Percentiles rank a stretch among this genome's conserved stretches.
Conservation (phyloP, 345 rosid species). For the Citrus australasica region DNA sequence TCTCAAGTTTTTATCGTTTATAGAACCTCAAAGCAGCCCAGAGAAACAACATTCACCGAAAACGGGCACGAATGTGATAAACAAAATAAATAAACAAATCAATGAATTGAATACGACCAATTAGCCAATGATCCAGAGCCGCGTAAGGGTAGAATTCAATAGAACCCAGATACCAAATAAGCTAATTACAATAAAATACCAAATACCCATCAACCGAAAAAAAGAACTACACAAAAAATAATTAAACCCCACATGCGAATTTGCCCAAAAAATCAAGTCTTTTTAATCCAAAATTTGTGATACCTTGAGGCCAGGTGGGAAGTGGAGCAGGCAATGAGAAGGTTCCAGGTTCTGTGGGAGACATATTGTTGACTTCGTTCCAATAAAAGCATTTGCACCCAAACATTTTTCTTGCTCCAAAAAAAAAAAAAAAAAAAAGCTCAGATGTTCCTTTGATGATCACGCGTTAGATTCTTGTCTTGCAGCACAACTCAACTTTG, state of each 20-base stretch:
- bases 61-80: not conserved
- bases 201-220: not conserved
- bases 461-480: not conserved
- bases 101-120: not conserved
- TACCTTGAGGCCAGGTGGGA: conserved; percentile 82
- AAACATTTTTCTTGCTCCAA: conserved; percentile 27
- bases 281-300: not conserved
- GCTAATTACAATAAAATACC: not conserved
- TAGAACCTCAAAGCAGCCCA: not conserved
- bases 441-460: not conserved
- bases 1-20: not conserved
- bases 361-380: conserved; percentile 24
- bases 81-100: not conserved
- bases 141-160: not conserved
- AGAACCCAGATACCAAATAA: not conserved
- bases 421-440: not conserved
- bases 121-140: not conserved
- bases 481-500: not conserved
- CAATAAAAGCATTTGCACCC: conserved; percentile 54
- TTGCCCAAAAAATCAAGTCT: not conserved
- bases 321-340: conserved; percentile 68
- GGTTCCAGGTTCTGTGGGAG: conserved; percentile 36
- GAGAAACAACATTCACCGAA: not conserved
- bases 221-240: not conserved
- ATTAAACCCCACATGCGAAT: not conserved